Base-by-base conservation (phyloP, 176 grass and related monocot species). In the Eremochloa ophiuroides region DNA sequence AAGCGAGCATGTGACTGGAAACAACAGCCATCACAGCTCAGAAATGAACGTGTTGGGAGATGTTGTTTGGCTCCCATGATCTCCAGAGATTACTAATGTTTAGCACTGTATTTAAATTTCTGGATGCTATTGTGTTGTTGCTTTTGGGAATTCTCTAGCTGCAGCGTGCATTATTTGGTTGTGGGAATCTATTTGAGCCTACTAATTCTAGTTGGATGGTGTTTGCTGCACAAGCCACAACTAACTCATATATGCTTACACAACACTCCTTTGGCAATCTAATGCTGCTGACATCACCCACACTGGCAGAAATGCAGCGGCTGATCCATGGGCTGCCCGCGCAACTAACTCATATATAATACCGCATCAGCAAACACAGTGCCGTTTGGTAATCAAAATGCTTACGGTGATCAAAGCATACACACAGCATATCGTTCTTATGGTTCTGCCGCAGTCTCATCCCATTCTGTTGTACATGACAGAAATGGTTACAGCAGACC, bases 231-330 rank as follows among this genome's bases (percentile, higher is more conserved):
- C 41, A 42, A 42, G 41, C 41, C 15, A 29, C 10, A 34, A 5
- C 15, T n/a, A n/a, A n/a, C n/a, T n/a, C n/a, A n/a, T n/a, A n/a
- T n/a, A n/a, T n/a, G n/a, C 80, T 42, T 40, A 78, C 53, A 40
- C 81, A 46, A 28, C 74, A 82, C 5, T 68, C 1, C 6, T 89
- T 50, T 95, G 93, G 93, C 82, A 82, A 34, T 61, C 83, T 56
- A 76, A 18, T 87, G 56, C 61, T 44, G 74, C 74, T 18, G 79
- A 25, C 66, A 34, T 61, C 4, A 47, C 39, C 74, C 34, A 9
- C 47, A 56, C 40, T 22, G 69, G 76, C 14, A 83, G 66, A 38
- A 79, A 69, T 7, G 23, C 75, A 33, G 60, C 80, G 22, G 60
- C 83, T 84, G 83, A 91, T 43, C 78, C 37, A n/a, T 82, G 84